Base-by-base conservation (phyloP, 441 rosid genomes). In the Hura crepitans region DNA sequence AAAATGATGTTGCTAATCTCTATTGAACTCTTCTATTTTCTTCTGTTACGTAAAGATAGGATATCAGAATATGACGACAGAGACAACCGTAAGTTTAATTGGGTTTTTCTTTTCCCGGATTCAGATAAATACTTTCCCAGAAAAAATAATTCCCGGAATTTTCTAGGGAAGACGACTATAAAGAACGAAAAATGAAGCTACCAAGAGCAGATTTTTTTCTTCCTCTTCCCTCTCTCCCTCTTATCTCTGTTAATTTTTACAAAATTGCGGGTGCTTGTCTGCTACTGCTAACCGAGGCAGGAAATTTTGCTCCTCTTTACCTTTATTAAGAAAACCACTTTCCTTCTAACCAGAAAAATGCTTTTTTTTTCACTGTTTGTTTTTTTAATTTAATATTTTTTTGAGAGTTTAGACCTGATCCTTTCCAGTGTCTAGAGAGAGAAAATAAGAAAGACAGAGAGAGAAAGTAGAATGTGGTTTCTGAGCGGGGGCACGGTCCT, bases 91-190 rank as follows among this genome's bases (percentile, higher is more conserved):
- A 12, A 8, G 6, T 5, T 23, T 35, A 7, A 7, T 20, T 14
- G 15, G 8, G 8, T 66, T 37, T 22, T 31, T 8, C 4, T 20
- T 49, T 50, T 14, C 33, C 59, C 35, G 50, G 61, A 66, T 2
- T 51, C 71, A 42, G 71, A 68, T 42, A 56, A 68, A 55, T n/a
- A 68, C 3, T 56, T 55, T 42, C 28, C 63, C 28, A 43, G 72
- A 55, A 55, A 68, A 68, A 18, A 8, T 17, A 23, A 15, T 17
- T 4, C 33, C 14, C n/a, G 20, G 31, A 7, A 31, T 11, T 28
- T 47, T 47, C 18, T 4, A 54, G 15, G 15, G 17, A 31, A 65
- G 68, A 66, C 59, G 51, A 66, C 31, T 12, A 25, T 46, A 17
- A 7, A n/a, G 47, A 39, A 7, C 3, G 9, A 46, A 46, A 64